Evolutionary conservation across 306 rosid species (phyloP), one percentile per base, ranked within the genome.

Genomic region (Herpetospermum pedunculosum): DNA sequence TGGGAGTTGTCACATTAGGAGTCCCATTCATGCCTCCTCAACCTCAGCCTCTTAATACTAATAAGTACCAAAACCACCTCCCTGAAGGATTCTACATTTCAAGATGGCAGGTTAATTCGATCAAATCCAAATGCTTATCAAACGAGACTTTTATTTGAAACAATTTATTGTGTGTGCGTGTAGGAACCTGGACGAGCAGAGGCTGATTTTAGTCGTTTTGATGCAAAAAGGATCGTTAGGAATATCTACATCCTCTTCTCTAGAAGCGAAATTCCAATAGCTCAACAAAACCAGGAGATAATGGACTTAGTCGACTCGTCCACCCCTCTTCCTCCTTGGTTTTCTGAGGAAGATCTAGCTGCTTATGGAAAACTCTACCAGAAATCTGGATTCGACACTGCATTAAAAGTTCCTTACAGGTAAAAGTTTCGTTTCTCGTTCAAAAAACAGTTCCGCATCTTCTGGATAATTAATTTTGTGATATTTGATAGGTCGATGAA

Each of bases 351-450:
- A 47, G 96, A 92, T 78, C 96, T 90, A 43, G 76, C 85, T 15
- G 38, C 78, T 41, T 92, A 92, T 35, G 93, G 87, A 30, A 84
- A 81, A 53, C 75, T 85, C 78, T 92, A 85, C 80, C 88, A 88
- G 84, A 90, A 88, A 84, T 90, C 96, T 19, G 97, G 98, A 26
- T 87, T 92, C 70, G 81, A 11, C 75, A 84, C 92, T 18, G 86
- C 96, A 5, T 70, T 92, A 77, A 87, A 92, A 84, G 77, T 90
- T 84, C 89, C 96, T 29, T 92, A 88, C 37, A 90, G 98, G 97
- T 90, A 80, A n/a, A n/a, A n/a, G n/a, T n/a, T n/a, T n/a, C n/a
- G n/a, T n/a, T n/a, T n/a, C n/a, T n/a, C n/a, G n/a, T n/a, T n/a
- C n/a, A n/a, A n/a, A n/a, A n/a, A n/a, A n/a, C n/a, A n/a, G n/a